These are phyloP conservation scores for Leishmania lainsoni DNA, from an alignment of 208 protist species.

Conservation along the genomic window DNA sequence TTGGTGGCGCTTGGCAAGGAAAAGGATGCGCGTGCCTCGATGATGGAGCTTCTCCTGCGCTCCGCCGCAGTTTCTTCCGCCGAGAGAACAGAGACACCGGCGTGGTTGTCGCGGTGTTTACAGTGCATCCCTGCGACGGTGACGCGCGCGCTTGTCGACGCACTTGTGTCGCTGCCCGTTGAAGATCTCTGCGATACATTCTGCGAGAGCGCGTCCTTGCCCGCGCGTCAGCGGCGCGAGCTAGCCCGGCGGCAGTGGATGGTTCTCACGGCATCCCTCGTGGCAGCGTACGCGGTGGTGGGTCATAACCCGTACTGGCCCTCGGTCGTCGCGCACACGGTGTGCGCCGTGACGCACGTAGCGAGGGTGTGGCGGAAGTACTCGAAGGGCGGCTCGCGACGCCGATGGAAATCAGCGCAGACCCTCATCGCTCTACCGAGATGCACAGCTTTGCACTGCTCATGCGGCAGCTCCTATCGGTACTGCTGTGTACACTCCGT, in stretches of 20 bases:
- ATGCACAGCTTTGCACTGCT: neutral
- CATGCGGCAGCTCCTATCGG: slow-evolving; percentile 9
- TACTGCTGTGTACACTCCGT: slow-evolving; percentile 27
- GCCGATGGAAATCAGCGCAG: neutral
- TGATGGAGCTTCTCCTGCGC: slow-evolving; percentile 55
- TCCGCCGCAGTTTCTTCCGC: slow-evolving; percentile 13
- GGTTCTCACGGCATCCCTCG: slow-evolving; percentile 27
- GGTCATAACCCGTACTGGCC: slow-evolving; percentile 83
- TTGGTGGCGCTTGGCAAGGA: slow-evolving; percentile 53
- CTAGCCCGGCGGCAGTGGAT: slow-evolving; percentile 15
- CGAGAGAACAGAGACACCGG: slow-evolving; percentile 4
- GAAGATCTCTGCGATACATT: slow-evolving; percentile 25
- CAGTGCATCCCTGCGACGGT: slow-evolving; percentile 45
- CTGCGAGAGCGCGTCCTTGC: neutral
- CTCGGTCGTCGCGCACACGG: slow-evolving; percentile 38
- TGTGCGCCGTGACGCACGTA: slow-evolving; percentile 10
- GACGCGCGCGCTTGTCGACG: slow-evolving; percentile 64
- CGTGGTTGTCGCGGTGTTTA: slow-evolving; percentile 57
- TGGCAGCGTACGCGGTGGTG: slow-evolving; percentile 33
- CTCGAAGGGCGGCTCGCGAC: neutral
- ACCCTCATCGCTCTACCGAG: neutral
- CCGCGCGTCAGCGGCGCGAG: neutral
- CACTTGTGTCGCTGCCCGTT: slow-evolving; percentile 43
- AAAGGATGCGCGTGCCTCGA: slow-evolving; percentile 44
- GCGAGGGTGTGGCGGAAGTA: slow-evolving; percentile 11